Base-by-base conservation (phyloP, 2,329 filamentous ascomycete genomes). In the Diatrype stigma region DNA sequence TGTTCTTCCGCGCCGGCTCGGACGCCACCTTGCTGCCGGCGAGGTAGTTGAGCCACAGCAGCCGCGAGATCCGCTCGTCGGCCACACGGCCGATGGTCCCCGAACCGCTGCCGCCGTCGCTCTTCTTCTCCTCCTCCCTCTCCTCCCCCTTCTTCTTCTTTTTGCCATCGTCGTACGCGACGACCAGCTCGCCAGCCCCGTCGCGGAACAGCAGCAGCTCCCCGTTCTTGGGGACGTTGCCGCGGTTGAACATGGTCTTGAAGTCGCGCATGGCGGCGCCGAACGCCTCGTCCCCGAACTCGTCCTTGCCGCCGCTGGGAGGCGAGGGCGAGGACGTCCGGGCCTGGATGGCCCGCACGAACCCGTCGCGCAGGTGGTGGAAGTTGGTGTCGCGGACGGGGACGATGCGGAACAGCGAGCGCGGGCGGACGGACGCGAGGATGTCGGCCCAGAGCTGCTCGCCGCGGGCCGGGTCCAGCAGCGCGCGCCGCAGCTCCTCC, bases 371-470 rank as follows among this genome's bases (percentile, higher is more conserved):
- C 55, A 99, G 71, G 68, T 99, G 94, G 58, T 86, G 84, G 70
- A 96, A 97, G 70, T 97, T 92, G 17, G 94, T 99, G 69, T 95
- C 91, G 35, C 90, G 80, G n/a, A 90, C 91, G 0, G 94, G 94
- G 2, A 93, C 85, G 56, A 99, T 87, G 44, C 93, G 82, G 72
- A 96, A 85, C 0, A 86, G 81, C 23, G 85, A 93, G 49, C 90
- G 77, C n/a, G 93, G 82, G 0, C 83, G 79, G 3, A 82, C 77
- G 0, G 85, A 75, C 51, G 76, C 75, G 23, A 97, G 72, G 2
- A 96, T 75, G 14, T 79, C 73, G 42, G 84, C 78, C 91, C 92
- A 96, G 32, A 89, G 80, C 58, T 82, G 76, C 58, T 89, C 86
- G 56, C 89, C 85, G 57, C 81, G 75, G 28, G 75, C 74, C 0